Evolutionary conservation across 1,284 basidiomycete genomes (phyloP).

Genomic region (Xerocomus nothofagi): DNA sequence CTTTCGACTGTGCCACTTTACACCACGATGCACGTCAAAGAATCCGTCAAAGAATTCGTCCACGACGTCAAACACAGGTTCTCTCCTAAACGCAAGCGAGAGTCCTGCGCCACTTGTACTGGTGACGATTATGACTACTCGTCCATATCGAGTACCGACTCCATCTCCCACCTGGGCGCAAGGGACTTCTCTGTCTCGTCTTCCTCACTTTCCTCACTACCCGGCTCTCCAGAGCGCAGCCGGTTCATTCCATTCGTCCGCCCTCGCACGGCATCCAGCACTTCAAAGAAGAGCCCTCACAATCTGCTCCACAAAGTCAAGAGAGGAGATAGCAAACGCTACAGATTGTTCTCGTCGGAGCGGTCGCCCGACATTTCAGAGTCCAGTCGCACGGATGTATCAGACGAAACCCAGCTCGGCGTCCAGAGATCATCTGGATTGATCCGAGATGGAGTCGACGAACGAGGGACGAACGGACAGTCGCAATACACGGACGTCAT

Average conservation of each 20-base stretch:
- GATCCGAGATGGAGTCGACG: neutral
- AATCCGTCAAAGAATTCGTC: slow-evolving; percentile 31
- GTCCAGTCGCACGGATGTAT: neutral
- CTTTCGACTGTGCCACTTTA: neutral
- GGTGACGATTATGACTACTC: slow-evolving; percentile 13
- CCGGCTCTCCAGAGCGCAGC: slow-evolving; percentile 5
- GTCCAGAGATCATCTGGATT: neutral
- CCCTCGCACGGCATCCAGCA: slow-evolving; percentile 13
- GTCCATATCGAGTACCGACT: slow-evolving; percentile 17
- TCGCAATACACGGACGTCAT: slow-evolving; percentile 26
- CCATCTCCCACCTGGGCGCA: slow-evolving; percentile 1
- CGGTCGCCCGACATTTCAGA: neutral
- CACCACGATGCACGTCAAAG: slow-evolving; percentile 33
- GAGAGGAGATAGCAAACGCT: slow-evolving; percentile 10
- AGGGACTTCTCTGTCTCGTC: slow-evolving; percentile 13
- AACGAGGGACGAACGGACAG: neutral
- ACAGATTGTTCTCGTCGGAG: slow-evolving; percentile 18
- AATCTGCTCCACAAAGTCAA: slow-evolving; percentile 12
- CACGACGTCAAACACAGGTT: slow-evolving; percentile 36
- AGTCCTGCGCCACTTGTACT: slow-evolving; percentile 15
- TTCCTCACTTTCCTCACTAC: slow-evolving; percentile 13
- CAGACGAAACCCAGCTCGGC: neutral
- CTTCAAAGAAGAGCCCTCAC: slow-evolving; percentile 4
- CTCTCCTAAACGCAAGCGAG: slow-evolving; percentile 30
- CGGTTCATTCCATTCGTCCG: slow-evolving; percentile 18